Evolutionary conservation across 1,284 basidiomycete genomes (phyloP).

Genomic region (Pholiota adiposa): DNA sequence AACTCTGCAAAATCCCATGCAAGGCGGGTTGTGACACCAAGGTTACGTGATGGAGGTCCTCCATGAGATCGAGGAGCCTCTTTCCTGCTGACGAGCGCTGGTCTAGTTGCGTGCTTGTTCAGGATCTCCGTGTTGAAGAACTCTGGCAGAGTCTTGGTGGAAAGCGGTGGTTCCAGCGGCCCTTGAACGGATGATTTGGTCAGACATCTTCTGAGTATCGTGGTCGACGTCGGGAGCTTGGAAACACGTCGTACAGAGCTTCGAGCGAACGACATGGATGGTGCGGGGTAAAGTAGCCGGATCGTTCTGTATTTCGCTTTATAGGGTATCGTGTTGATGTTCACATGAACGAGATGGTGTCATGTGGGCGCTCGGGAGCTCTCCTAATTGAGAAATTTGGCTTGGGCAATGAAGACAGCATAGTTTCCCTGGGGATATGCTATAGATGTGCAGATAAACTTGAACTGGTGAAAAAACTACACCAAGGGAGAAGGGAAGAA

Average conservation of each 20-base stretch:
- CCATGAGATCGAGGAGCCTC: slow-evolving; percentile 65
- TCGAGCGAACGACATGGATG: slow-evolving; percentile 6
- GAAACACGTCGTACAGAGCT: neutral
- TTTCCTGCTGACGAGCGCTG: slow-evolving; percentile 68
- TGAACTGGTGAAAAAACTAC: too few relatives aligned
- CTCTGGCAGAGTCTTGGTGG: slow-evolving; percentile 59
- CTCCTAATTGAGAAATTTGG: neutral
- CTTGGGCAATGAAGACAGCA: neutral
- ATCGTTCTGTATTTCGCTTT: neutral
- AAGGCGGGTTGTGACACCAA: slow-evolving; percentile 53
- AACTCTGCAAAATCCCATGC: slow-evolving; percentile 81
- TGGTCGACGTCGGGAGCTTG: neutral
- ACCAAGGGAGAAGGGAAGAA: too few relatives aligned
- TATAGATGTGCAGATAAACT: too few relatives aligned
- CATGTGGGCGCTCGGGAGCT: neutral
- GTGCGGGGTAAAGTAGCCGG: neutral
- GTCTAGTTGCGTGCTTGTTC: slow-evolving; percentile 48
- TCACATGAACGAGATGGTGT: neutral
- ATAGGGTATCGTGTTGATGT: neutral
- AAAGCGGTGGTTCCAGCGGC: slow-evolving; percentile 62
- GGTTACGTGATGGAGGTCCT: slow-evolving; percentile 56
- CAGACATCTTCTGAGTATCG: slow-evolving; percentile 27
- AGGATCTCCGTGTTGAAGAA: slow-evolving; percentile 68
- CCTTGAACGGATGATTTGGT: slow-evolving; percentile 62
- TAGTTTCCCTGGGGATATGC: too few relatives aligned